phyloP scores from a whole-genome alignment of 768 basidiomycete genomes.

The Asterophora parasitica region DNA sequence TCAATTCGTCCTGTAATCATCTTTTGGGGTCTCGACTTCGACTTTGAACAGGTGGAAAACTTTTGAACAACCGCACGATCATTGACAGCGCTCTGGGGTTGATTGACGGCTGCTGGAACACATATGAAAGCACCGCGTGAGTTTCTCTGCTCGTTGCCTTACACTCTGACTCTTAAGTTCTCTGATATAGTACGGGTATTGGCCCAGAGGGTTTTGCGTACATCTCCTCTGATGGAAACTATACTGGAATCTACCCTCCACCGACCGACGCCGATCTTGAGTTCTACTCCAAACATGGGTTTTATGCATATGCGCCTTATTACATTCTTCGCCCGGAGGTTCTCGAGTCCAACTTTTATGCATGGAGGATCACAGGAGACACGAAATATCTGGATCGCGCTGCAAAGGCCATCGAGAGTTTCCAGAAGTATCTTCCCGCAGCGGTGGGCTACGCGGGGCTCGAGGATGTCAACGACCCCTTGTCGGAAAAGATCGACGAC shows the following conservation, averaged over 20 bases:
- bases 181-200: conserved; percentile 26
- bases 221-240: conserved; percentile 54
- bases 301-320: conserved; percentile 47
- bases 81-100: conserved; percentile 54
- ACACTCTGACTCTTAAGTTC: not conserved
- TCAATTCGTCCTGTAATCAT: not conserved
- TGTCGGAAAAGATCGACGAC: conserved; percentile 45
- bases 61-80: conserved; percentile 66
- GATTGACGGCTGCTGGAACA: conserved; percentile 77
- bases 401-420: conserved; percentile 47
- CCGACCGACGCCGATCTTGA: conserved; percentile 30
- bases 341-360: conserved; percentile 76
- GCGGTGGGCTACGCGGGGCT: conserved; percentile 47
- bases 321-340: conserved; percentile 74
- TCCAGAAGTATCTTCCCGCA: conserved; percentile 44
- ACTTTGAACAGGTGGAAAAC: conserved; percentile 41
- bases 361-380: conserved; percentile 68
- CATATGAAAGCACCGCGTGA: conserved; percentile 65
- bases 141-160: conserved; percentile 15
- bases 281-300: conserved; percentile 63
- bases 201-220: conserved; percentile 68
- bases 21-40: not conserved
- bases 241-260: conserved; percentile 42
- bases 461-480: conserved; percentile 45
- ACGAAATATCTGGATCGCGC: conserved; percentile 64